phyloP scores from a whole-genome alignment of 495 filamentous ascomycete species.

The Aspergillus bridgeri region DNA sequence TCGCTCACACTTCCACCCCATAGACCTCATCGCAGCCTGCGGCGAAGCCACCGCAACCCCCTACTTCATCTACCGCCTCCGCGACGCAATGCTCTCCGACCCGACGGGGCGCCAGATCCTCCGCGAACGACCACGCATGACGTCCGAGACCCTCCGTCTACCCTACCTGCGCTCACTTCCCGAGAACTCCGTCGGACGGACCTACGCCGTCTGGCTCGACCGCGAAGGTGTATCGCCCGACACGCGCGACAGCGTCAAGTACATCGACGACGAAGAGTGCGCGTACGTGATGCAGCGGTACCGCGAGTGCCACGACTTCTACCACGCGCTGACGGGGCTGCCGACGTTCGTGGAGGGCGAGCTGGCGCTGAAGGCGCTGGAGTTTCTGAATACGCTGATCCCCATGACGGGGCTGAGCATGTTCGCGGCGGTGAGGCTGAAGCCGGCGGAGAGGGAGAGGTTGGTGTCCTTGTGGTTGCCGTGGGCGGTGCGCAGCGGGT shows the following conservation, averaged over 20 bases:
- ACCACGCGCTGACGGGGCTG: conserved; percentile 90
- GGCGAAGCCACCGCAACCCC: conserved; percentile 93
- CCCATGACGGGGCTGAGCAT: conserved; percentile 92
- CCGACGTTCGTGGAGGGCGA: conserved; percentile 93
- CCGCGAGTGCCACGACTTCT: conserved; percentile 97
- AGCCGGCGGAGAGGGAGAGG: conserved; percentile 67
- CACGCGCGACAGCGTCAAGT: conserved; percentile 74
- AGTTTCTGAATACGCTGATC: conserved; percentile 89
- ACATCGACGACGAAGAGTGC: conserved; percentile 91
- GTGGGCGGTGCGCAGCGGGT: conserved; percentile 85
- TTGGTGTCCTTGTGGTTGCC: conserved; percentile 76
- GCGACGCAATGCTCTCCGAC: conserved; percentile 80
- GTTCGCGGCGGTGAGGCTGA: conserved; percentile 66
- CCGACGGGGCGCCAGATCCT: conserved; percentile 90
- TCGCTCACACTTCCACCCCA: conserved; percentile 6
- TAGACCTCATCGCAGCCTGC: conserved; percentile 89
- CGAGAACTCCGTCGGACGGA: conserved; percentile 71
- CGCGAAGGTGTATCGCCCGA: conserved; percentile 90
- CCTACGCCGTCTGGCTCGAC: conserved; percentile 86
- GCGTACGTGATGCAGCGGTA: conserved; percentile 99
- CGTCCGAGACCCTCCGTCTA: conserved; percentile 69
- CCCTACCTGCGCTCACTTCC: conserved; percentile 68
- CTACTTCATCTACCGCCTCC: conserved; percentile 91
- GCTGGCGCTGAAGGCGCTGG: conserved; percentile 90
- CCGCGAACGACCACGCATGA: conserved; percentile 83